Evolutionary conservation across 805 yeast genomes (phyloP), one percentile per base, ranked within the genome.

Genomic region (Yamadazyma takamatsuzukensis): DNA sequence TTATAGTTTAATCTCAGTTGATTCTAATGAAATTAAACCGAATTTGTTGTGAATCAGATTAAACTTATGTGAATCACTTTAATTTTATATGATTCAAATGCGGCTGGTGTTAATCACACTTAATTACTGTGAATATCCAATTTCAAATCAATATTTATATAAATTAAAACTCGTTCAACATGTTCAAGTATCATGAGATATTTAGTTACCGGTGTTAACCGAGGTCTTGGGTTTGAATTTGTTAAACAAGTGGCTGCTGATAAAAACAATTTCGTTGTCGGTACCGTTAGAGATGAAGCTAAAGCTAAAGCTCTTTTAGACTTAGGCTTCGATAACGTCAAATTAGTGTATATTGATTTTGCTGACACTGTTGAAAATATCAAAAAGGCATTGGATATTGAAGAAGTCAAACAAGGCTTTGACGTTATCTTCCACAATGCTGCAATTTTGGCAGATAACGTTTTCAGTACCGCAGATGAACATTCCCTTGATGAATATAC

Each of bases 161-260:
- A n/a, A n/a, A n/a, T n/a, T n/a, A n/a, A n/a, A n/a, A n/a, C n/a
- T n/a, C n/a, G n/a, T n/a, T n/a, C n/a, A n/a, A n/a, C n/a, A n/a
- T n/a, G n/a, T n/a, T n/a, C n/a, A n/a, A n/a, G n/a, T n/a, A n/a
- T n/a, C n/a, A n/a, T n/a, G n/a, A n/a, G n/a, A n/a, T 40, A 42
- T 22, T 37, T 41, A 25, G 29, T 40, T 9, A 59, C 66, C 2
- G 72, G 73, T 11, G 66, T 65, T 16, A 61, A 67, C 15, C 50
- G 63, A 32, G 70, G 71, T 5, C 55, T 65, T 18, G 72, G 73
- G 5, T 45, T 48, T 12, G 52, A 47, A 1, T 44, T 63, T 12
- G 51, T 47, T 4, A 45, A 50, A 26, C 41, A 44, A 27, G 36
- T 60, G 16, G 39, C 45, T 18, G 15, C 12, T 31, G 31, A 43